These are phyloP conservation scores for Monotropa hypopitys DNA, from an alignment of 179 eudicot species.

Conservation along the genomic window DNA sequence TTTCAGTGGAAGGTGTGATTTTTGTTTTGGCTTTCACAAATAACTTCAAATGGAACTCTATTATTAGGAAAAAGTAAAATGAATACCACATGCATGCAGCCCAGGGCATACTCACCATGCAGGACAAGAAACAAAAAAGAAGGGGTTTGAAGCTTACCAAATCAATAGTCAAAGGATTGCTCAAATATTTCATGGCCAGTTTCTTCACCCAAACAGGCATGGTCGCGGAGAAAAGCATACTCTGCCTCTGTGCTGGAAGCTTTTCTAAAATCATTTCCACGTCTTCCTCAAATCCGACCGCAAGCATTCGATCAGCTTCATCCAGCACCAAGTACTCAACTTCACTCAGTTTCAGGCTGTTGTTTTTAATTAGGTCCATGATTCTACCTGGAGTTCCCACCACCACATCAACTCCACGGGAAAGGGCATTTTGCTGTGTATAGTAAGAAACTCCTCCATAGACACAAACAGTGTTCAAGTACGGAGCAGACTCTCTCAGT, in stretches of 20 bases:
- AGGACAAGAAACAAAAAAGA: not conserved
- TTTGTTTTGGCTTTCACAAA: not conserved
- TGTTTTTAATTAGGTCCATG: conserved; percentile 59
- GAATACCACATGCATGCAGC: too few relatives aligned
- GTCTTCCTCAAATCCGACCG: conserved; percentile 95
- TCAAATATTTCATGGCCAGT: conserved; percentile 61
- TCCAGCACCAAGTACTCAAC: conserved; percentile 82
- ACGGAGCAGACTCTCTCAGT: conserved; percentile 89
- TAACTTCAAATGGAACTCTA: not conserved
- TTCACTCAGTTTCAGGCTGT: conserved; percentile 64
- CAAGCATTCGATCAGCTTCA: conserved; percentile 99
- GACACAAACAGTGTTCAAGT: conserved; percentile 79
- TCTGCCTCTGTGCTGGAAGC: conserved; percentile 76
- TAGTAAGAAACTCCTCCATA: conserved; percentile 87
- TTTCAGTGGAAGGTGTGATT: not conserved
- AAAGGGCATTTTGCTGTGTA: conserved; percentile 56
- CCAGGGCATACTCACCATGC: not conserved
- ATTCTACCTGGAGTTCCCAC: conserved; percentile 97
- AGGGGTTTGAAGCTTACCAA: conserved; percentile 33
- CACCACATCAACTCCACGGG: conserved; percentile 90
- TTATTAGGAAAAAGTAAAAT: not conserved
- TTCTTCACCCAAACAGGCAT: conserved; percentile 96
- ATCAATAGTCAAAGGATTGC: conserved; percentile 79
- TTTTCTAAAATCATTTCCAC: conserved; percentile 68
- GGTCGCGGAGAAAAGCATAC: conserved; percentile 99